phyloP scores from a whole-genome alignment of 352 stramenopile species.

The Thraustochytrium striatum region DNA sequence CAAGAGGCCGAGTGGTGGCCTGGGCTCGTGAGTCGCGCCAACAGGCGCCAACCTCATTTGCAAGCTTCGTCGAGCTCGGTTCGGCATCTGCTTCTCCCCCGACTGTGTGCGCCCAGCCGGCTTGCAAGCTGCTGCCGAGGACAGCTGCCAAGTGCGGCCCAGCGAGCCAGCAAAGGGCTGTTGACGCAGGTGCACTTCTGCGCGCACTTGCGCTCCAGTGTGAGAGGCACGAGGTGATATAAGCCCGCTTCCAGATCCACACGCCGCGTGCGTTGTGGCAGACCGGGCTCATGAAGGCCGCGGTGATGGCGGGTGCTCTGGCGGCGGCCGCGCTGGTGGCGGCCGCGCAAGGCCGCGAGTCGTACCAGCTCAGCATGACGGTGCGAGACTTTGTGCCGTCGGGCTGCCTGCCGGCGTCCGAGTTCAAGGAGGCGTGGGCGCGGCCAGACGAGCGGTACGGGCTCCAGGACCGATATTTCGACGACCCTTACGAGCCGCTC shows the following conservation, averaged over 20 bases:
- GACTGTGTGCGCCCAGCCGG: no score
- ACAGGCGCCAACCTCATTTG: no score
- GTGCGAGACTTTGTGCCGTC: constrained; percentile 36
- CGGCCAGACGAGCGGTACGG: not conserved
- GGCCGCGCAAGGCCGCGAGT: not conserved
- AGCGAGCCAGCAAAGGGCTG: not conserved
- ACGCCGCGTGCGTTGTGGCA: not conserved
- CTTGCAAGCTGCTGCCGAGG: not conserved
- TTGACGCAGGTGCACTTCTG: not conserved
- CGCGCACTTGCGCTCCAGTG: not conserved
- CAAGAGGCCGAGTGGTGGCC: no score
- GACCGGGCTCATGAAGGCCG: not conserved
- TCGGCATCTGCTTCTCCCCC: no score
- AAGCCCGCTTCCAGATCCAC: not conserved
- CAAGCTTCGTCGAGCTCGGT: no score
- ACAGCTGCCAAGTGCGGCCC: not conserved
- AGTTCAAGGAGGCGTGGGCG: not conserved
- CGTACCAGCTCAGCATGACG: not conserved
- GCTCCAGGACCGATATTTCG: not conserved
- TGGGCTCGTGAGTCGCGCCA: no score
- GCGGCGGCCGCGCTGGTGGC: not conserved
- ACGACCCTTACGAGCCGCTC: not conserved
- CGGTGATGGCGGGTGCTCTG: not conserved
- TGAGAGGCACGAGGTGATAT: no score
- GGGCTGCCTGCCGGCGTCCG: not conserved